A percentile compares a stretch with the other conserved stretches of the same genome.
These are phyloP conservation scores for Saccharomyces paradoxus DNA, from an alignment of 805 yeast species.

Conservation along the genomic window DNA sequence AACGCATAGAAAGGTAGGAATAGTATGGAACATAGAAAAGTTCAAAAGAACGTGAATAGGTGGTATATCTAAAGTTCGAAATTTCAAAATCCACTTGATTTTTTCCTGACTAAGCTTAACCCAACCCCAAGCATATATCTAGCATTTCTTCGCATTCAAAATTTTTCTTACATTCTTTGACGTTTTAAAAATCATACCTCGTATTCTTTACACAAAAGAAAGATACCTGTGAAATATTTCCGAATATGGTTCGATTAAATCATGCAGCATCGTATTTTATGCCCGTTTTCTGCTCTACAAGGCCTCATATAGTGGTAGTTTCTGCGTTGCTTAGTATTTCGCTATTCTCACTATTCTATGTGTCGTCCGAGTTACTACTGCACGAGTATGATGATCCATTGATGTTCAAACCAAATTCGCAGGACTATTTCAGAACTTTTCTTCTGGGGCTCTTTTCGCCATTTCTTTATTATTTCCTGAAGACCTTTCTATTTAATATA, in stretches of 20 bases:
- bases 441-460: slow-evolving; percentile 32
- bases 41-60: neutral
- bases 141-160: neutral
- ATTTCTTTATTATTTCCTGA: slow-evolving; percentile 27
- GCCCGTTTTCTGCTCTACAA: slow-evolving; percentile 30
- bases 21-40: neutral
- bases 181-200: neutral
- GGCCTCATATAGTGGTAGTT: slow-evolving; percentile 17
- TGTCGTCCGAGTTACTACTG: slow-evolving; percentile 17
- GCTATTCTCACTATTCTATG: slow-evolving; percentile 15
- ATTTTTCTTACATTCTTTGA: neutral
- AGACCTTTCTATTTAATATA: slow-evolving; percentile 22
- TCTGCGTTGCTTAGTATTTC: slow-evolving; percentile 6
- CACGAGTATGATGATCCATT: slow-evolving; percentile 20
- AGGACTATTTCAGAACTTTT: slow-evolving; percentile 35
- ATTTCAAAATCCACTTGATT: neutral
- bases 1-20: neutral
- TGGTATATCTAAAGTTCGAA: neutral
- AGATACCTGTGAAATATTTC: neutral
- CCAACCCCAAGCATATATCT: neutral
- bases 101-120: neutral
- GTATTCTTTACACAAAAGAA: slow-evolving; percentile 1
- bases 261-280: slow-evolving; percentile 28
- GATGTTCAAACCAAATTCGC: slow-evolving; percentile 31
- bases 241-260: slow-evolving; percentile 22